A percentile compares a stretch with the other conserved stretches of the same genome.
Conservation (phyloP, 192 early-diverging fungal species). For the Coemansia sp. region DNA sequence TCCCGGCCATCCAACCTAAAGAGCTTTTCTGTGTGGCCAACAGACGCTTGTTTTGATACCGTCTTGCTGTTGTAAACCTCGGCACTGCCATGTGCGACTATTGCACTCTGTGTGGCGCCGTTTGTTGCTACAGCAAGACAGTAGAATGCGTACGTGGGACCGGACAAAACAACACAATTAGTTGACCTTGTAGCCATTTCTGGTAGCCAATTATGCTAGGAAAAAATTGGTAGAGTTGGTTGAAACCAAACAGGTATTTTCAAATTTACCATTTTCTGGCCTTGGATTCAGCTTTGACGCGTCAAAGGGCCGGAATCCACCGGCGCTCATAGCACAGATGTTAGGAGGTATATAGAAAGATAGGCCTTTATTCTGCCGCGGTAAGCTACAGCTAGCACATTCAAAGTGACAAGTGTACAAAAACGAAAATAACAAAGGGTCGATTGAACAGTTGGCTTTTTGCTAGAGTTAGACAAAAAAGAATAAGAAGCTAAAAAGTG, state of each 20-base stretch:
- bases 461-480: no score
- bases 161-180: background rate
- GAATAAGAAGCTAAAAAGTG: no score
- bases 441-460: no score
- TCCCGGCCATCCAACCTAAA: conserved; percentile 7
- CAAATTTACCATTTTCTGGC: conserved; percentile 10
- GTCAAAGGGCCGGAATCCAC: conserved; percentile 35
- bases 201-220: no score
- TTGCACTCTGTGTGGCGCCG: background rate
- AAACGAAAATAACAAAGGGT: no score
- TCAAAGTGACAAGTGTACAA: no score
- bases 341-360: no score
- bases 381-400: no score
- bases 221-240: no score
- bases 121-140: background rate
- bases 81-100: background rate
- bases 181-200: background rate
- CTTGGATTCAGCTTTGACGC: conserved; percentile 22
- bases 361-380: no score
- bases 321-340: conserved; percentile 42
- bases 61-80: background rate
- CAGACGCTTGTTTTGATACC: background rate
- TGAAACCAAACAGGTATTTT: no score
- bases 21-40: background rate
- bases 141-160: background rate